Evolutionary conservation across 148 eudicot genomes (phyloP).

Genomic region (Beta vulgaris): DNA sequence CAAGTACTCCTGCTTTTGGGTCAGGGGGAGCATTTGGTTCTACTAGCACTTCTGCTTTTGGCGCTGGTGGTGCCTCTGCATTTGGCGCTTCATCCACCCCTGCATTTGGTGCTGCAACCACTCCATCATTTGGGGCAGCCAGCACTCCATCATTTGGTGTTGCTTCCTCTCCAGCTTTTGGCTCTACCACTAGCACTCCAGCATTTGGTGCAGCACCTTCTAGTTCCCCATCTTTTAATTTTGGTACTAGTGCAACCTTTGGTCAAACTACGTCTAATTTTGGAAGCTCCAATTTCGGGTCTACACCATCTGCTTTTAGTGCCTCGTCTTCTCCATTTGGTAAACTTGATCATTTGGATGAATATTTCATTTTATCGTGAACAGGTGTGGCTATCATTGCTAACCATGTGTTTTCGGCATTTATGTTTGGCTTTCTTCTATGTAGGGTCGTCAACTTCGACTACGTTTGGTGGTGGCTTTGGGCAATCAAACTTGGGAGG

Average conservation of each 20-base stretch:
- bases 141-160: constrained; percentile 45
- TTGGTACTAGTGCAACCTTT: constrained; percentile 42
- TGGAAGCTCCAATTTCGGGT: constrained; percentile 54
- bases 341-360: constrained; percentile 26
- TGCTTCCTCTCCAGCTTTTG: constrained; percentile 26
- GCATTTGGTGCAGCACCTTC: constrained; percentile 30
- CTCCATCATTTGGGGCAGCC: constrained; percentile 53
- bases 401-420: not conserved
- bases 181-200: constrained; percentile 17
- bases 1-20: constrained; percentile 50
- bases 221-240: constrained; percentile 36
- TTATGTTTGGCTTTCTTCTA: not conserved
- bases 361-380: not conserved
- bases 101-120: constrained; percentile 41
- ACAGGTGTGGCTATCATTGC: not conserved
- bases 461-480: constrained; percentile 59
- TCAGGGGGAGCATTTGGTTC: constrained; percentile 61
- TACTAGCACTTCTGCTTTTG: constrained; percentile 53
- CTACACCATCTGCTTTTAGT: constrained; percentile 57
- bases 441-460: constrained; percentile 68
- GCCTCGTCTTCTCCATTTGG: constrained; percentile 65
- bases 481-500: constrained; percentile 76
- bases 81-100: constrained; percentile 51
- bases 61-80: constrained; percentile 47
- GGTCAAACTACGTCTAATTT: constrained; percentile 54